Evolutionary conservation across 2,329 filamentous ascomycete genomes (phyloP).

Genomic region (Alternaria triticimaculans): DNA sequence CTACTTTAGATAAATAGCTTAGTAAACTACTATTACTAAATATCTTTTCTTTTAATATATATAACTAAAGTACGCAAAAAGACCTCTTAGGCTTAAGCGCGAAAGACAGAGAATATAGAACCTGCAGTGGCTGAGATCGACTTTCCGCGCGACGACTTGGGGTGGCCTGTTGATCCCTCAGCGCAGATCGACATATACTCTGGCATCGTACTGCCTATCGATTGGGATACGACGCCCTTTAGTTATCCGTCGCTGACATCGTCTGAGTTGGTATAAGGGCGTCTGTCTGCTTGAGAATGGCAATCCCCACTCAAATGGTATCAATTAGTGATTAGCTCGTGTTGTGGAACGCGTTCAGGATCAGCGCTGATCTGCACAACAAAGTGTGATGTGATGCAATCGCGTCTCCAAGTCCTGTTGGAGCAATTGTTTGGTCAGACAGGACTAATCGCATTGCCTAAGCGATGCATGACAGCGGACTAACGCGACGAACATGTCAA

Average conservation of each 20-base stretch:
- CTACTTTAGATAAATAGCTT: too few relatives aligned
- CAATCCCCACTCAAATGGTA: not conserved
- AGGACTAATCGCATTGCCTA: slow-evolving; percentile 12
- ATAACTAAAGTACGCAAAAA: too few relatives aligned
- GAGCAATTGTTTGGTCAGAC: slow-evolving; percentile 3
- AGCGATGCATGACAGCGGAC: slow-evolving; percentile 2
- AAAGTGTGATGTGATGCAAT: slow-evolving; percentile 1
- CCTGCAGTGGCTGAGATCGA: slow-evolving; percentile 27
- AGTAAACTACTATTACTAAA: too few relatives aligned
- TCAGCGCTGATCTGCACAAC: not conserved
- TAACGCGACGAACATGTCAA: not conserved
- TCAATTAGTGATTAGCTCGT: not conserved
- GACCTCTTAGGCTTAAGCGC: too few relatives aligned
- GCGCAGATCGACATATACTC: slow-evolving; percentile 43
- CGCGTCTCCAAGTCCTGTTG: not conserved
- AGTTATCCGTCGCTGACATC: slow-evolving; percentile 18
- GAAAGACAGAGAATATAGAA: too few relatives aligned
- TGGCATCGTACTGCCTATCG: slow-evolving; percentile 32
- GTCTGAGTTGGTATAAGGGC: slow-evolving; percentile 12
- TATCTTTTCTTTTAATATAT: too few relatives aligned
- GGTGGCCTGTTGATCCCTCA: slow-evolving; percentile 37
- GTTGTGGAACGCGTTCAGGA: not conserved
- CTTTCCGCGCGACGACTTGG: slow-evolving; percentile 38
- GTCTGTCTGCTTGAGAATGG: not conserved
- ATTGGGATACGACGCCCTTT: slow-evolving; percentile 25